A percentile compares a stretch with the other conserved stretches of the same genome.
Evolutionary conservation across 345 rosid genomes (phyloP).

Genomic region (Ricinus communis): DNA sequence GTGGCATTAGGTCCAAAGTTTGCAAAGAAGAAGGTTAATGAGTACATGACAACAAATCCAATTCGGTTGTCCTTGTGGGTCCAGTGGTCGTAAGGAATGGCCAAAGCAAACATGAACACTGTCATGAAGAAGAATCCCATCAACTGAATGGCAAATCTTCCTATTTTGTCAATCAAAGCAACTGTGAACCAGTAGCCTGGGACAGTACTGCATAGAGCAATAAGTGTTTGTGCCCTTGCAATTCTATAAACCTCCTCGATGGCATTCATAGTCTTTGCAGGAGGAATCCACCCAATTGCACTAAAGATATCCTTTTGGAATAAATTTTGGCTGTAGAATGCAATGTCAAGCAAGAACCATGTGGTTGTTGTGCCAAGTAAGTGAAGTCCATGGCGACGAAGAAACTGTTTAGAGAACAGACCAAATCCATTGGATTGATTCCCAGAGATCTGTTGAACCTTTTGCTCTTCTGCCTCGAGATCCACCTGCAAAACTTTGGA

Average conservation of each 20-base stretch:
- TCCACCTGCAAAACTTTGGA: conserved; percentile 76
- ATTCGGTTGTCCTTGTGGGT: conserved; percentile 66
- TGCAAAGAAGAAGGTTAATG: conserved; percentile 80
- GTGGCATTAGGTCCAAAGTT: conserved; percentile 92
- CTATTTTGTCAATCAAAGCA: conserved; percentile 57
- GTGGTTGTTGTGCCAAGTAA: conserved; percentile 79
- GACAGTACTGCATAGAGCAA: conserved; percentile 74
- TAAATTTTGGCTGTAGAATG: conserved; percentile 78
- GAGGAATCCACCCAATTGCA: conserved; percentile 82
- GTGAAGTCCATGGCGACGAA: conserved; percentile 71
- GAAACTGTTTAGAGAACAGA: conserved; percentile 58
- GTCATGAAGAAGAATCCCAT: conserved; percentile 95
- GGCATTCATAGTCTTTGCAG: conserved; percentile 74
- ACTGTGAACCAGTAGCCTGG: conserved; percentile 94
- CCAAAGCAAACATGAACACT: conserved; percentile 80
- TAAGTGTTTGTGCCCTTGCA: conserved; percentile 80
- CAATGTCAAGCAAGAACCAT: conserved; percentile 87
- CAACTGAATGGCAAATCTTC: conserved; percentile 74
- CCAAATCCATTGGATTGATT: conserved; percentile 40
- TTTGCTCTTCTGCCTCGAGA: conserved; percentile 52
- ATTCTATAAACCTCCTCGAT: conserved; percentile 71
- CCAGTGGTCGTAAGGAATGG: conserved; percentile 87
- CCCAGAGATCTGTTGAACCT: conserved; percentile 25
- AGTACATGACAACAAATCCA: conserved; percentile 70
- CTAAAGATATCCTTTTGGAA: conserved; percentile 88